Evolutionary conservation across 2,329 filamentous ascomycete species (phyloP).

Genomic region (Sporothrix brasiliensis): DNA sequence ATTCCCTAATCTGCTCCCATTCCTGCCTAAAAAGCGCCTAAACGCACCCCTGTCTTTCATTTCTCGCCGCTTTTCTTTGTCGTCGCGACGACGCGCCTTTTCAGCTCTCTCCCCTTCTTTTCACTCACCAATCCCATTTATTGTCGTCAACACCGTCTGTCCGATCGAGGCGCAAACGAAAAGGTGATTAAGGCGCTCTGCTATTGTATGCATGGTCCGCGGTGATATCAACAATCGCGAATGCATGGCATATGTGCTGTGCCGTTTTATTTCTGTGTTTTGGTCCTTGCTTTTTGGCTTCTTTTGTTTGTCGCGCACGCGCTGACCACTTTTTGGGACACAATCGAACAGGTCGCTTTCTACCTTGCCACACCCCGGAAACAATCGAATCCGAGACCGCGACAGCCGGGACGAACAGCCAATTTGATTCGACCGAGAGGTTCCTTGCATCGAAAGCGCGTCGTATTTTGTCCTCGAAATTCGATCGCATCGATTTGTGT

Average conservation of each 20-base stretch:
- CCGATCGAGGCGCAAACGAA: conserved; percentile 1
- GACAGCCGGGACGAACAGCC: background rate
- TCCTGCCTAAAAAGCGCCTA: background rate
- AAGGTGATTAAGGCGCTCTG: conserved; percentile 23
- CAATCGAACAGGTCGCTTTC: background rate
- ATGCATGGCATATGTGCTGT: background rate
- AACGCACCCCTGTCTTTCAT: background rate
- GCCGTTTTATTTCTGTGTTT: background rate
- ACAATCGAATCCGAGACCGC: conserved; percentile 7
- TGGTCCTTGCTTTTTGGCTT: background rate
- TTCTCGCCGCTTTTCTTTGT: conserved; percentile 21
- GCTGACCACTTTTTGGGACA: background rate
- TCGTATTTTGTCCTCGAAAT: conserved; percentile 2
- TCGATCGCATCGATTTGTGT: conserved; percentile 22
- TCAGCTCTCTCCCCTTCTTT: conserved; percentile 19
- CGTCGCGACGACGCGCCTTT: conserved; percentile 32
- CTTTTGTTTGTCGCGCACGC: background rate
- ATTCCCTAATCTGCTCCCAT: background rate
- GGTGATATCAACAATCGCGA: conserved; percentile 5
- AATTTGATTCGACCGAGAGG: background rate
- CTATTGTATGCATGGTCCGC: conserved; percentile 19
- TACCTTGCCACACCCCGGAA: background rate
- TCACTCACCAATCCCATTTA: background rate
- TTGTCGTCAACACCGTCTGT: conserved; percentile 7
- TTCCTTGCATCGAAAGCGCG: background rate